These are phyloP conservation scores for Oryza nivara DNA, from an alignment of 176 grass and related monocot species.

Conservation along the genomic window DNA sequence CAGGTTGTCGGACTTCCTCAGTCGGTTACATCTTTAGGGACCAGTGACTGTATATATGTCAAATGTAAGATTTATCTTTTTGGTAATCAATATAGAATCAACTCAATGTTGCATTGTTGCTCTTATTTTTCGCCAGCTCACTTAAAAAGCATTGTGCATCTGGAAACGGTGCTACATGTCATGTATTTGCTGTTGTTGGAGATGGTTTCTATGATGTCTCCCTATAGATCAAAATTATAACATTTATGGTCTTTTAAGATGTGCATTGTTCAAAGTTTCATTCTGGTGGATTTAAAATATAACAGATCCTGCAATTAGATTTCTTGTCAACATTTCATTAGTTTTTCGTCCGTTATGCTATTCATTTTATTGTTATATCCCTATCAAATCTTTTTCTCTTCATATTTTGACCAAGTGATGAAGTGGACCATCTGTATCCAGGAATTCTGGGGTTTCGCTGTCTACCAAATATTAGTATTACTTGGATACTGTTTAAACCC, in stretches of 20 bases:
- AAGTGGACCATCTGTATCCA: conserved; percentile 39
- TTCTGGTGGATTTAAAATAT: conserved; percentile 8
- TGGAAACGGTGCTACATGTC: neutral
- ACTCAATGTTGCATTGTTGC: neutral
- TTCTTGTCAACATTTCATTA: neutral
- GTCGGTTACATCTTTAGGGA: conserved; percentile 66
- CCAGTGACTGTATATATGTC: conserved; percentile 32
- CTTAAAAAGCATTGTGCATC: neutral
- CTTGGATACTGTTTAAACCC: conserved; percentile 40
- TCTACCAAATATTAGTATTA: conserved; percentile 40
- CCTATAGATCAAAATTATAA: conserved; percentile 7
- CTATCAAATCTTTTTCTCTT: conserved; percentile 24
- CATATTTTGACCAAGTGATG: conserved; percentile 32
- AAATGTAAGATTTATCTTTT: conserved; percentile 41
- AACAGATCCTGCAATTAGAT: neutral
- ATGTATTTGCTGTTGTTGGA: conserved; percentile 2
- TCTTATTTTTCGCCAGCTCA: neutral
- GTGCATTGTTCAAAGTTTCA: neutral
- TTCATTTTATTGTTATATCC: neutral
- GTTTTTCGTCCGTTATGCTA: neutral
- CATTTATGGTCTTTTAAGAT: neutral
- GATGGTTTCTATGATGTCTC: neutral
- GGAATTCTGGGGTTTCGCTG: conserved; percentile 38
- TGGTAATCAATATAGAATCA: neutral
- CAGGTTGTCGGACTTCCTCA: conserved; percentile 84